phyloP scores from a whole-genome alignment of 257 asterid genomes.

The Cruciata laevipes region DNA sequence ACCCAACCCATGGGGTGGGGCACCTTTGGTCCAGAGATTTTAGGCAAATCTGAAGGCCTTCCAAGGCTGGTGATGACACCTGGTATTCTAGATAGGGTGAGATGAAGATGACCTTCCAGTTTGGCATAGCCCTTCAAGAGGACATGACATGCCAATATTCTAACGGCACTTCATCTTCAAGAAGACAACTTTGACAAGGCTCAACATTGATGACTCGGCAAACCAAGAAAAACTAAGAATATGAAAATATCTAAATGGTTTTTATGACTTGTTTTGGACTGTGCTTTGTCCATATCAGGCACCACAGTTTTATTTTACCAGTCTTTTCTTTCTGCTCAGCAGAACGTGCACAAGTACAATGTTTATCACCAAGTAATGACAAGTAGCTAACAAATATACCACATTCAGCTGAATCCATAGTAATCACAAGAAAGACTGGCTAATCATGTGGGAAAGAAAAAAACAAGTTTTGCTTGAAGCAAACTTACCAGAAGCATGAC shows the following conservation, averaged over 20 bases:
- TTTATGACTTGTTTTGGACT: background rate
- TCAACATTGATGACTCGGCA: conserved; percentile 4
- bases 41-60: background rate
- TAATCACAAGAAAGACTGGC: background rate
- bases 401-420: background rate
- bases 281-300: conserved; percentile 33
- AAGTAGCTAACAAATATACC: background rate
- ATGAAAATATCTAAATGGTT: background rate
- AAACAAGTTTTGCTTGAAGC: too few relatives aligned
- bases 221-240: background rate
- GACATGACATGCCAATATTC: conserved; percentile 8
- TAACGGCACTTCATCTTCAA: conserved; percentile 10
- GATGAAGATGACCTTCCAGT: conserved; percentile 4
- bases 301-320: background rate
- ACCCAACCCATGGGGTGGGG: conserved; percentile 8
- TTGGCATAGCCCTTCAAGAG: conserved; percentile 5
- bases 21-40: conserved; percentile 13
- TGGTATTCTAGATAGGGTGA: background rate
- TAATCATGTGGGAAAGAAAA: background rate
- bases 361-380: background rate
- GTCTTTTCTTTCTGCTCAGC: background rate
- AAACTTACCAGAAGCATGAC: background rate
- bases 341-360: background rate
- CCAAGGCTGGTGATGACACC: conserved; percentile 5
- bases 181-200: conserved; percentile 16